These are phyloP conservation scores for Solanum chaucha DNA, from an alignment of 257 asterid species.

Conservation along the genomic window DNA sequence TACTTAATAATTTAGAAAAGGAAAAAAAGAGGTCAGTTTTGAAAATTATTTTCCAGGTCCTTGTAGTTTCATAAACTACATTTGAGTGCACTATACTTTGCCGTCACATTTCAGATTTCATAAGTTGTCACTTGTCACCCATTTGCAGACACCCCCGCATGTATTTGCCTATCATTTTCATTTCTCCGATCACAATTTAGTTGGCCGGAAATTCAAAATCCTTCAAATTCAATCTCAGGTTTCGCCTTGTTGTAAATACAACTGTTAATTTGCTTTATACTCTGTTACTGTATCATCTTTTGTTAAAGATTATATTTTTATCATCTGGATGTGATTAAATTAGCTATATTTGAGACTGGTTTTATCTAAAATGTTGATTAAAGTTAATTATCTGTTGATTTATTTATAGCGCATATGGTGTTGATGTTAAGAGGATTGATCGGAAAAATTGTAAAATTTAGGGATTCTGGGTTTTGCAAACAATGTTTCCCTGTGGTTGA, in stretches of 20 bases:
- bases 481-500: neutral
- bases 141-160: neutral
- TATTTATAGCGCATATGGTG: neutral
- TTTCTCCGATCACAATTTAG: neutral
- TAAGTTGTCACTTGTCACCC: neutral
- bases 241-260: neutral
- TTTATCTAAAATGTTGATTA: neutral
- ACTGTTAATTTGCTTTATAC: neutral
- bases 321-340: neutral
- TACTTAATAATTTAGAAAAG: too few relatives aligned
- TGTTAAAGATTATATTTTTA: neutral
- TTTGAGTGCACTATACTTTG: neutral
- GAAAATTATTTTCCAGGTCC: neutral
- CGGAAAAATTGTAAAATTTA: neutral
- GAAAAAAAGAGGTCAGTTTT: too few relatives aligned
- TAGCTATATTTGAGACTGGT: neutral
- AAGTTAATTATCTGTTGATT: neutral
- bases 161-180: neutral
- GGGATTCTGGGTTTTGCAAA: neutral
- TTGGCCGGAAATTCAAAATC: neutral
- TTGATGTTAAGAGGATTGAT: neutral
- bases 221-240: neutral
- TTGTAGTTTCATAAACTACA: neutral
- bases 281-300: neutral
- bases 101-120: neutral